Percentiles rank a stretch among this genome's conserved stretches.
phyloP scores from a whole-genome alignment of 352 stramenopile species.

The Phytophthora parvispora region DNA sequence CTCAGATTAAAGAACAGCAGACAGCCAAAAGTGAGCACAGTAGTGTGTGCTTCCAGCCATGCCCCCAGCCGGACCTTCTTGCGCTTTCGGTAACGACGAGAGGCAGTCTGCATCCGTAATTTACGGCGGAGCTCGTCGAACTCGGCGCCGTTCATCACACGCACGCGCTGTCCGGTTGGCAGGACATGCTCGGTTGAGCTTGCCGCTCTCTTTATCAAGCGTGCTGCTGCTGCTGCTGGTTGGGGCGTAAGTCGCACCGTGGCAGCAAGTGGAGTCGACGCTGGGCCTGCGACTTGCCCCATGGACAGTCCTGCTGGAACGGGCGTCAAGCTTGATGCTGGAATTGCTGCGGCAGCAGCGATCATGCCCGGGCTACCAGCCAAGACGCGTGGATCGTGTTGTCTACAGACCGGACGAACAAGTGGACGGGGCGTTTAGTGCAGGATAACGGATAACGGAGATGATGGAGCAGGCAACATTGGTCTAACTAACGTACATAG shows the following conservation, averaged over 20 bases:
- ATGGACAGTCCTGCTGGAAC: too few relatives aligned
- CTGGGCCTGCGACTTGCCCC: too few relatives aligned
- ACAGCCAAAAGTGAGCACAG: not conserved
- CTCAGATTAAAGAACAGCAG: not conserved
- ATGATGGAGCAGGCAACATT: too few relatives aligned
- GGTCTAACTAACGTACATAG: too few relatives aligned
- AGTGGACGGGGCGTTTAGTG: too few relatives aligned
- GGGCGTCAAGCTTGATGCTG: too few relatives aligned
- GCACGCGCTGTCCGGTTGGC: slow-evolving; percentile 20
- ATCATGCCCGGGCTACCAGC: not conserved
- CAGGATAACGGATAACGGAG: too few relatives aligned
- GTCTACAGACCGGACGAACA: too few relatives aligned
- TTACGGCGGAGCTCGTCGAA: slow-evolving; percentile 41
- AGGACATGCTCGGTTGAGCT: slow-evolving; percentile 5
- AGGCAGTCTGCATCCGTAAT: slow-evolving; percentile 42
- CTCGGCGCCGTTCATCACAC: slow-evolving; percentile 28
- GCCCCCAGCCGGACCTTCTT: slow-evolving; percentile 39
- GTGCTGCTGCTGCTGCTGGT: not conserved
- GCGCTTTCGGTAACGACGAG: slow-evolving; percentile 42
- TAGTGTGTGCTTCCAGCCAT: too few relatives aligned
- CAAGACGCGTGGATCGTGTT: too few relatives aligned
- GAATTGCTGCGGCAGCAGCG: too few relatives aligned
- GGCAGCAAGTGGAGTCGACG: not conserved
- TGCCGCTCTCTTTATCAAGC: not conserved
- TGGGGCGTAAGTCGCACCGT: not conserved